These are phyloP conservation scores for Colletotrichum plurivorum DNA, from an alignment of 2,329 filamentous ascomycete species.

Conservation along the genomic window DNA sequence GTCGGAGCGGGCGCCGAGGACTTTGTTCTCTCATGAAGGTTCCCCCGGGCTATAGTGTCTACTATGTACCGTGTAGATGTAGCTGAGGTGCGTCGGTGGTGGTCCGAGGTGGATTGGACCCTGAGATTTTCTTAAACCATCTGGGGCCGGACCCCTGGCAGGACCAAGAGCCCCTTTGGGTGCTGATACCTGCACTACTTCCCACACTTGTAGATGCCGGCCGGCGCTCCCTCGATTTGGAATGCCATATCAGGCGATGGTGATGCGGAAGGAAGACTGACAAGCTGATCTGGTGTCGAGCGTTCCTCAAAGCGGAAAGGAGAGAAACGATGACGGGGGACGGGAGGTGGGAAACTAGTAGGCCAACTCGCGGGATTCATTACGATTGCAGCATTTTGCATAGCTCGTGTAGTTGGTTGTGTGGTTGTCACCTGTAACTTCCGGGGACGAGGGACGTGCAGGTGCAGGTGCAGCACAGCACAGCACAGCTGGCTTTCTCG, in stretches of 20 bases:
- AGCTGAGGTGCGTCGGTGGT: background rate
- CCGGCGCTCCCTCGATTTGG: slow-evolving; percentile 13
- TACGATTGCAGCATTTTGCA: no score
- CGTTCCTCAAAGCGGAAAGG: slow-evolving; percentile 15
- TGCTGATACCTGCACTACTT: background rate
- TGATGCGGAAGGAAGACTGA: background rate
- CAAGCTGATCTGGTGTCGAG: background rate
- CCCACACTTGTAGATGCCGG: background rate
- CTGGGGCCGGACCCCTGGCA: slow-evolving; percentile 11
- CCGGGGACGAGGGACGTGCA: background rate
- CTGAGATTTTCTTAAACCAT: slow-evolving; percentile 29
- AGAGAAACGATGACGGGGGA: background rate
- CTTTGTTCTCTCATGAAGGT: background rate
- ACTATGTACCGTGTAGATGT: no score
- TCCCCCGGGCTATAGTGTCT: background rate
- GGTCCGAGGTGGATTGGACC: slow-evolving; percentile 30
- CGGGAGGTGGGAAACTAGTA: slow-evolving; percentile 2
- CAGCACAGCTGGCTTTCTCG: no score
- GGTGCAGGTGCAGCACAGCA: background rate
- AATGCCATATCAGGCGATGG: slow-evolving; percentile 17
- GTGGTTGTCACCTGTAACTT: no score
- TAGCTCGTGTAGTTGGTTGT: no score
- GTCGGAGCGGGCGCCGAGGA: slow-evolving; percentile 4
- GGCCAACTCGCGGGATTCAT: background rate
- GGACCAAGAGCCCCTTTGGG: slow-evolving; percentile 3